These are phyloP conservation scores for Trichosanthes cucumerina DNA, from an alignment of 306 rosid species.

Conservation along the genomic window DNA sequence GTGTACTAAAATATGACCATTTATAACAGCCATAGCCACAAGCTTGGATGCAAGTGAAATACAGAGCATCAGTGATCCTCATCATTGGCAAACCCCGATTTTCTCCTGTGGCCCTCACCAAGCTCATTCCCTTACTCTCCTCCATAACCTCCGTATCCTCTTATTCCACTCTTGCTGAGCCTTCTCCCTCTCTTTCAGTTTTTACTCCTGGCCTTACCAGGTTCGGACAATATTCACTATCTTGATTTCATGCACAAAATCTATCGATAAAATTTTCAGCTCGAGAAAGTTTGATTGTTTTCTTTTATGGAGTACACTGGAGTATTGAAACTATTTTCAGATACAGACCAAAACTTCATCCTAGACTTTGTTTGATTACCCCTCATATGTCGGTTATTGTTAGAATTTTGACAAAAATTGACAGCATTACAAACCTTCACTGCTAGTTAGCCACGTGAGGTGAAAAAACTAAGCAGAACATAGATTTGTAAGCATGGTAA, in stretches of 20 bases:
- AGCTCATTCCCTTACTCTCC: neutral
- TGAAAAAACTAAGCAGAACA: neutral
- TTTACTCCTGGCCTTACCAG: neutral
- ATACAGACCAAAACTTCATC: neutral
- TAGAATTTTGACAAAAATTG: neutral
- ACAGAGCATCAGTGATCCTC: neutral
- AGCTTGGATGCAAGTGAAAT: neutral
- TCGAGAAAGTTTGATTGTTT: neutral
- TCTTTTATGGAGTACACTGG: neutral
- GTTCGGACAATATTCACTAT: neutral
- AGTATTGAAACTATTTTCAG: neutral
- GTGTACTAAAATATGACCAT: neutral
- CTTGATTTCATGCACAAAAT: neutral
- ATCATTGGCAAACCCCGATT: neutral
- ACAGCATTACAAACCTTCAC: neutral
- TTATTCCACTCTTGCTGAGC: neutral
- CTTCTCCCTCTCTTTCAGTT: neutral
- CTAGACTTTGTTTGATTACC: neutral
- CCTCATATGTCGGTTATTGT: neutral
- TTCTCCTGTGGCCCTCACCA: neutral
- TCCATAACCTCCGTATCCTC: neutral
- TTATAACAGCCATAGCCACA: neutral
- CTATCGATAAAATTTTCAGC: neutral
- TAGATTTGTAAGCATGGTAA: neutral
- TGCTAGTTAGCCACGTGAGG: neutral